A percentile compares a stretch with the other conserved stretches of the same genome.
These are phyloP conservation scores for Knoxia roxburghii DNA, from an alignment of 257 asterid genomes.

Conservation along the genomic window DNA sequence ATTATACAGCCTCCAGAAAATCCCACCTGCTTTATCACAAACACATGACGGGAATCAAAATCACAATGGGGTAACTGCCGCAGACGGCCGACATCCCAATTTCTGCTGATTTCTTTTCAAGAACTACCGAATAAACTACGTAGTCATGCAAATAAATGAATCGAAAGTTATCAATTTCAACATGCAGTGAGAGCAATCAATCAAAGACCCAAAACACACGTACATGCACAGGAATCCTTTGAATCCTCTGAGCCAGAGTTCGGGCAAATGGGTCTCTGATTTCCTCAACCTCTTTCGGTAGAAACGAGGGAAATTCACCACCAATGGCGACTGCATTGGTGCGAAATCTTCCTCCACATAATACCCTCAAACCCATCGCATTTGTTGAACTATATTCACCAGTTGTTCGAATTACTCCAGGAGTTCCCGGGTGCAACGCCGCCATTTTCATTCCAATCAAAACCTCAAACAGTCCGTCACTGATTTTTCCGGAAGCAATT, in stretches of 20 bases:
- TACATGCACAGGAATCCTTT: slow-evolving; percentile 71
- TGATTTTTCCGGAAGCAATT: no score
- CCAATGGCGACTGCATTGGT: slow-evolving; percentile 17
- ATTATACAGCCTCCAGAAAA: slow-evolving; percentile 43
- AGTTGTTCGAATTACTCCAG: neutral
- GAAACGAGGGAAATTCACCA: slow-evolving; percentile 55
- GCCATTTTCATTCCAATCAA: slow-evolving; percentile 13
- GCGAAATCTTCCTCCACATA: slow-evolving; percentile 12
- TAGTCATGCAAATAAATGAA: no score
- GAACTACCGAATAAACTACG: neutral
- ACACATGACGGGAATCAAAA: neutral
- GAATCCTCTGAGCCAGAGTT: slow-evolving; percentile 57
- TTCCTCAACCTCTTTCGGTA: slow-evolving; percentile 57
- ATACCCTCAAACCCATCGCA: slow-evolving; percentile 16
- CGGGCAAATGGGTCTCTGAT: slow-evolving; percentile 66
- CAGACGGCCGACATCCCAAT: no score
- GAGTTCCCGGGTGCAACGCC: slow-evolving; percentile 25
- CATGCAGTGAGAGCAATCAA: neutral
- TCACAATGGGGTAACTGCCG: no score
- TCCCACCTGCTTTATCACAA: slow-evolving; percentile 17
- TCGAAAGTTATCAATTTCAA: neutral
- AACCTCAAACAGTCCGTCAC: neutral
- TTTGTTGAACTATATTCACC: slow-evolving; percentile 17
- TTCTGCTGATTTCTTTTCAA: neutral
- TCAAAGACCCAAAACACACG: neutral